Percentiles rank a stretch among this genome's conserved stretches.
Evolutionary conservation across 768 basidiomycete species (phyloP).

Genomic region (Calocybe cyanea): DNA sequence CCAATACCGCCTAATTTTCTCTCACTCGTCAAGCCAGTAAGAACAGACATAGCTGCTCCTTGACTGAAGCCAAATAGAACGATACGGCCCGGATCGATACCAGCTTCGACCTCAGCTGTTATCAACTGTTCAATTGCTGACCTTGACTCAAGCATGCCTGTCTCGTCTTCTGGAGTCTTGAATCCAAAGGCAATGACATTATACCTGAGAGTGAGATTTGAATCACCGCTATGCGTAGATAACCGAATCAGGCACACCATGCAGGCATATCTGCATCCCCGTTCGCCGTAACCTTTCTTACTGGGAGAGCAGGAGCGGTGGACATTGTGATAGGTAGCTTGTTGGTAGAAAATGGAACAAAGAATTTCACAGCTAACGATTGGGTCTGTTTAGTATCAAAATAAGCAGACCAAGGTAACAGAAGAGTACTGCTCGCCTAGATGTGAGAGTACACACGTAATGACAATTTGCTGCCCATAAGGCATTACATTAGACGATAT

Average conservation of each 20-base stretch:
- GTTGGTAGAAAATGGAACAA: no score
- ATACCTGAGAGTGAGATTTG: slow-evolving; percentile 50
- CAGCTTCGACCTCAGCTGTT: slow-evolving; percentile 66
- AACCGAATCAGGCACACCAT: slow-evolving; percentile 52
- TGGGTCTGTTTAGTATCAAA: no score
- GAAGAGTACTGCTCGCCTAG: slow-evolving; percentile 38
- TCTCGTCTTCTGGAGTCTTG: slow-evolving; percentile 64
- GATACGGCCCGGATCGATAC: slow-evolving; percentile 65
- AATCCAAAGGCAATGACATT: slow-evolving; percentile 69
- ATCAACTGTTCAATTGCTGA: slow-evolving; percentile 65
- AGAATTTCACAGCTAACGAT: no score
- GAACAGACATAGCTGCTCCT: slow-evolving; percentile 74
- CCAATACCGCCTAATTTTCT: slow-evolving; percentile 69
- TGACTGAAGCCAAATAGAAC: slow-evolving; percentile 89
- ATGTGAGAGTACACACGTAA: slow-evolving; percentile 66
- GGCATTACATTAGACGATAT: background rate
- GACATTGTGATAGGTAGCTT: no score
- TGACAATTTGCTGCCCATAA: slow-evolving; percentile 56
- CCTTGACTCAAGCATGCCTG: slow-evolving; percentile 67
- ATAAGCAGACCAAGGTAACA: no score
- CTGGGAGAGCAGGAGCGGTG: no score
- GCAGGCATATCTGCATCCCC: slow-evolving; percentile 68
- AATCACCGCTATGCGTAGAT: background rate
- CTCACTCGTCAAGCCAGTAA: slow-evolving; percentile 66
- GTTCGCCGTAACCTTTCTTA: slow-evolving; percentile 83